Percentiles rank a stretch among this genome's conserved stretches.
Conservation (phyloP, 345 rosid species). For the Anacardium occidentale region DNA sequence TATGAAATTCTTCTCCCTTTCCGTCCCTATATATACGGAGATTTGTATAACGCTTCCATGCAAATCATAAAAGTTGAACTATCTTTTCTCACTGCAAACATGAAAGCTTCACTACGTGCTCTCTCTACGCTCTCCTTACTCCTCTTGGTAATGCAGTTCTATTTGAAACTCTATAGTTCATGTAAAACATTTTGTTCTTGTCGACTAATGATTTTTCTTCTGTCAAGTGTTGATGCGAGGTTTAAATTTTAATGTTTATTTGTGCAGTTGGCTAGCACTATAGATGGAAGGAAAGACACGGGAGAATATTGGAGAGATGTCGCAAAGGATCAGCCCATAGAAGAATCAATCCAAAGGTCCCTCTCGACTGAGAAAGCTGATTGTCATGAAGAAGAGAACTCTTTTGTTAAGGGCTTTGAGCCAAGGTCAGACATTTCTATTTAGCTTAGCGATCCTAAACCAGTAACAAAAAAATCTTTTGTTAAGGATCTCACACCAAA, state of each 20-base stretch:
- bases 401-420: neutral
- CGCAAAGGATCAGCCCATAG: slow-evolving; percentile 11
- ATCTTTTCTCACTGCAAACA: neutral
- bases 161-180: neutral
- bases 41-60: neutral
- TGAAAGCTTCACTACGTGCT: neutral
- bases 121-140: neutral
- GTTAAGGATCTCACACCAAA: neutral
- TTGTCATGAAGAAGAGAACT: neutral
- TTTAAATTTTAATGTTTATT: neutral
- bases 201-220: too few relatives aligned
- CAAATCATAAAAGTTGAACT: neutral
- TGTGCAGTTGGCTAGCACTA: slow-evolving; percentile 2
- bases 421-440: too few relatives aligned
- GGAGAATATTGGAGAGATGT: slow-evolving; percentile 14
- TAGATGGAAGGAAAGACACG: slow-evolving; percentile 17
- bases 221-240: too few relatives aligned
- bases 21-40: neutral
- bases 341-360: slow-evolving; percentile 13
- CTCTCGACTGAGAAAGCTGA: neutral
- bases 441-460: too few relatives aligned
- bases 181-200: neutral
- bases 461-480: neutral
- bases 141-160: slow-evolving; percentile 10
- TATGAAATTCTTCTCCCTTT: slow-evolving; percentile 11